These are phyloP conservation scores for Phaseolus lunatus DNA, from an alignment of 306 rosid species.

Conservation along the genomic window DNA sequence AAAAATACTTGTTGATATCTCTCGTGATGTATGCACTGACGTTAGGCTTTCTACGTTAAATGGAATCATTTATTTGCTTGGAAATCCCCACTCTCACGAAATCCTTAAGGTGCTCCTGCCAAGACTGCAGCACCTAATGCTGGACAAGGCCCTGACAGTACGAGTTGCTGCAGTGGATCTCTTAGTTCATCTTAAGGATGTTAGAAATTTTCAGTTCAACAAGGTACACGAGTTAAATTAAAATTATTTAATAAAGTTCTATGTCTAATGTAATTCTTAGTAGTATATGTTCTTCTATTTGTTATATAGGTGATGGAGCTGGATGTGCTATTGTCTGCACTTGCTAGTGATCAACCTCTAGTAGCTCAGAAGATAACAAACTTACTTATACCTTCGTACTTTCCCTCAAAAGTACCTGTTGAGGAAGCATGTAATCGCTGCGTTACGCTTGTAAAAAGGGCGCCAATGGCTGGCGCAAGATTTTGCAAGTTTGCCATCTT, in stretches of 20 bases:
- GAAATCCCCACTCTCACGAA: slow-evolving; percentile 86
- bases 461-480: slow-evolving; percentile 91
- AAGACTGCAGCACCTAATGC: slow-evolving; percentile 77
- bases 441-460: slow-evolving; percentile 74
- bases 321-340: slow-evolving; percentile 66
- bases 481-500: slow-evolving; percentile 73
- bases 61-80: slow-evolving; percentile 80
- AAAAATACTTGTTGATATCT: slow-evolving; percentile 73
- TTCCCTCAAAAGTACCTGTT: slow-evolving; percentile 70
- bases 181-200: slow-evolving; percentile 69
- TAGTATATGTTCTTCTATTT: slow-evolving; percentile 22
- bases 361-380: slow-evolving; percentile 84
- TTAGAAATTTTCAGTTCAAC: slow-evolving; percentile 79
- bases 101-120: slow-evolving; percentile 88
- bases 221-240: slow-evolving; percentile 56
- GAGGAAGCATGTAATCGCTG: slow-evolving; percentile 94
- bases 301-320: slow-evolving; percentile 71
- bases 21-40: slow-evolving; percentile 74
- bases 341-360: slow-evolving; percentile 74
- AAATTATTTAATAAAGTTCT: slow-evolving; percentile 6
- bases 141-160: slow-evolving; percentile 62
- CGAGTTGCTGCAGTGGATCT: slow-evolving; percentile 75
- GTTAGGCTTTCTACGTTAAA: slow-evolving; percentile 83
- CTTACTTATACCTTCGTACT: slow-evolving; percentile 84
- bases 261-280: slow-evolving; percentile 34